A percentile compares a stretch with the other conserved stretches of the same genome.
Conservation (phyloP, 768 basidiomycete genomes). For the Suillus hirtellus region DNA sequence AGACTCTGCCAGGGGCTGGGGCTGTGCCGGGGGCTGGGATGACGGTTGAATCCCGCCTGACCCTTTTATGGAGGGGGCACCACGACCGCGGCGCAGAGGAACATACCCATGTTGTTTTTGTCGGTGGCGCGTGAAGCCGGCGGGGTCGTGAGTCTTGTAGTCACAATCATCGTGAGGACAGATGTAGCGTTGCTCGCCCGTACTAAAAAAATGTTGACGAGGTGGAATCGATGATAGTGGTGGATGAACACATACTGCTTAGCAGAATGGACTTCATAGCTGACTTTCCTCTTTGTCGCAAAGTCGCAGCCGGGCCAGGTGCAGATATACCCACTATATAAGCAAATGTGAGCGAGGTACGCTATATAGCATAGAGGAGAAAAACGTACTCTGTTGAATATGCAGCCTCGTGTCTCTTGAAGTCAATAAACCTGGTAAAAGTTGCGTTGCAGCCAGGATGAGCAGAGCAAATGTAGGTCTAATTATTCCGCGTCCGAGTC, state of each 20-base stretch:
- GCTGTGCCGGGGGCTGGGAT: neutral
- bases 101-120: slow-evolving; percentile 22
- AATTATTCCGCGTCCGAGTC: neutral
- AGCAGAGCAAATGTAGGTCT: slow-evolving; percentile 19
- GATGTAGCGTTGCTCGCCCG: slow-evolving; percentile 18
- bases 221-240: neutral
- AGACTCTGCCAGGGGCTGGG: neutral
- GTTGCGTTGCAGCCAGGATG: slow-evolving; percentile 11
- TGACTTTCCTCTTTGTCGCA: slow-evolving; percentile 18
- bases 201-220: slow-evolving; percentile 14
- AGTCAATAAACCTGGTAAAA: slow-evolving; percentile 21
- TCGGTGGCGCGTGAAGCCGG: slow-evolving; percentile 27
- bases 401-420: slow-evolving; percentile 23
- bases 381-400: neutral
- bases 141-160: slow-evolving; percentile 27
- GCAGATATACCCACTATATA: slow-evolving; percentile 21
- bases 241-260: slow-evolving; percentile 19
- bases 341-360: neutral
- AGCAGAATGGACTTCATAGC: slow-evolving; percentile 20
- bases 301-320: slow-evolving; percentile 16
- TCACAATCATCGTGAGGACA: slow-evolving; percentile 11
- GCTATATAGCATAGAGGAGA: neutral
- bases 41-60: neutral
- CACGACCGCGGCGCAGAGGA: slow-evolving; percentile 11
- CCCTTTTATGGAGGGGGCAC: too few species aligned